These are phyloP conservation scores for Skeletonema marinoi DNA, from an alignment of 108 stramenopile genomes.

Conservation along the genomic window DNA sequence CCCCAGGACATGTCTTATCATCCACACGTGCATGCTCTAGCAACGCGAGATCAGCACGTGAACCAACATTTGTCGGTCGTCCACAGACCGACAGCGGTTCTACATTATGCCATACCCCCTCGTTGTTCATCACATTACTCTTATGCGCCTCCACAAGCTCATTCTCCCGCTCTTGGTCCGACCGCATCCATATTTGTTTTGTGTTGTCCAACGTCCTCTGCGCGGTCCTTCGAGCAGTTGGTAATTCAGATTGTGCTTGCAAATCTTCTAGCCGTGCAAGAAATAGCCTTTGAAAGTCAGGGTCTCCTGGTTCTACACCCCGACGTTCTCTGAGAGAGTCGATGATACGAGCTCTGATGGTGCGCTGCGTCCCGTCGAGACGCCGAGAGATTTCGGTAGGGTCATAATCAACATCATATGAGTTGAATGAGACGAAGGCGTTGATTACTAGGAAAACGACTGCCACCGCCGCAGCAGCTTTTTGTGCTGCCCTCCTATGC, in stretches of 20 bases:
- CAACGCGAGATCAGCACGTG: not conserved
- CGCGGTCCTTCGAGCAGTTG: not conserved
- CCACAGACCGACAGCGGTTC: not conserved
- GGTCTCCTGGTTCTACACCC: not conserved
- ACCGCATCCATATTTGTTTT: not conserved
- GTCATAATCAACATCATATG: not conserved
- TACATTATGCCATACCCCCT: not conserved
- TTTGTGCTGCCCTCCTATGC: not conserved
- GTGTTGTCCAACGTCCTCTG: not conserved
- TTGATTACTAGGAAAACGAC: not conserved
- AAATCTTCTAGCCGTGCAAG: not conserved
- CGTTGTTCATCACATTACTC: not conserved
- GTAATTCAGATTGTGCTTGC: not conserved
- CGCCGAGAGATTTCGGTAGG: not conserved
- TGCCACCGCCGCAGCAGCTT: not conserved
- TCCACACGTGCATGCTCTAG: not conserved
- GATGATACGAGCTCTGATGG: not conserved
- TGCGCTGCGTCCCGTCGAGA: not conserved
- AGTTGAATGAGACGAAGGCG: not conserved
- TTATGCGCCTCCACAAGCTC: not conserved
- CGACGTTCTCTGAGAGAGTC: not conserved
- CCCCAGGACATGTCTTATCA: not conserved
- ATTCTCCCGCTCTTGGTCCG: not conserved
- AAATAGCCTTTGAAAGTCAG: not conserved
- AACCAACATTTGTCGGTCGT: not conserved